phyloP scores from a whole-genome alignment of 2,329 filamentous ascomycete genomes.

The Fusarium avenaceum region DNA sequence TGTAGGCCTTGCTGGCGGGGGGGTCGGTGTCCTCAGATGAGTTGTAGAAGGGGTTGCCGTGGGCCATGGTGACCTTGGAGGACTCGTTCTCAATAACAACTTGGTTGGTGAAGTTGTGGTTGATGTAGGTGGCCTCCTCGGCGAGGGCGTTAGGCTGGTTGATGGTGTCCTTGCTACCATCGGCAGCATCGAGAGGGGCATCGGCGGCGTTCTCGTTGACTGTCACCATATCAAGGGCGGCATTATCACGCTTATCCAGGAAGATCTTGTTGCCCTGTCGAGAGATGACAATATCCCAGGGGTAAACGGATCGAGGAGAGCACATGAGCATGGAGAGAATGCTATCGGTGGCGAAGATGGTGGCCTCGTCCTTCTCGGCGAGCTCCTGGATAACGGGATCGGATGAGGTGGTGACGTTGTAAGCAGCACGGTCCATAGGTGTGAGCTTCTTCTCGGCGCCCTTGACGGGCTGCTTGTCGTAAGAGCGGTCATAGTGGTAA shows the following conservation, averaged over 20 bases:
- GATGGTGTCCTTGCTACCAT: constrained; percentile 92
- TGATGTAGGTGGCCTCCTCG: constrained; percentile 99
- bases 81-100: constrained; percentile 86
- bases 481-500: constrained; percentile 96
- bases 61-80: constrained; percentile 83
- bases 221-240: constrained; percentile 94
- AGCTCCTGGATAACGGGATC: constrained; percentile 98
- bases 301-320: constrained; percentile 94
- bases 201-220: constrained; percentile 99
- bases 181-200: constrained; percentile 89
- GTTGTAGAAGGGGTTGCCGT: constrained; percentile 99
- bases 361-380: constrained; percentile 94
- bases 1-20: constrained; percentile 96
- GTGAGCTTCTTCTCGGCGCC: constrained; percentile 88
- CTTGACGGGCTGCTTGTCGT: constrained; percentile 94
- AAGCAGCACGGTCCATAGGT: constrained; percentile 91
- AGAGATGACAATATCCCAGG: constrained; percentile 96
- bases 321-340: constrained; percentile 99
- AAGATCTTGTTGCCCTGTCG: constrained; percentile 97
- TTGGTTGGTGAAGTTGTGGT: constrained; percentile 99
- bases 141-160: constrained; percentile 95
- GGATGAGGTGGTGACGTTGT: constrained; percentile 97
- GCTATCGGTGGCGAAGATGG: constrained; percentile 96
- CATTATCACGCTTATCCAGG: constrained; percentile 98
- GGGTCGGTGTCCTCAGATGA: constrained; percentile 92